Evolutionary conservation across 2,329 filamentous ascomycete genomes (phyloP).

Genomic region (Aspergillus neoniger): DNA sequence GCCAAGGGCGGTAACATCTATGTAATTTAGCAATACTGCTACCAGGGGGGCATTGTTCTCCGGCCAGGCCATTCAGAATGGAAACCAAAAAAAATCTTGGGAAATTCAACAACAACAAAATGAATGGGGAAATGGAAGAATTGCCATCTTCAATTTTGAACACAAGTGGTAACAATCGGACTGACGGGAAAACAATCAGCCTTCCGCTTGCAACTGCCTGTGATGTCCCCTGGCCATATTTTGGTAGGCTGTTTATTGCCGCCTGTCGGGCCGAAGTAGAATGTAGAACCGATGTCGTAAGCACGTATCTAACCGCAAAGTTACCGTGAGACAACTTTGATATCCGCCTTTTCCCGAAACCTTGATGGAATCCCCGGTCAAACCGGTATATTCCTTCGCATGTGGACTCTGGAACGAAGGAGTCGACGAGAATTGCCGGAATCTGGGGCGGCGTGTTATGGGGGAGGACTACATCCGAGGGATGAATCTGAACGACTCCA

Average conservation of each 20-base stretch:
- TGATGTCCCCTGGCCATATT: background rate
- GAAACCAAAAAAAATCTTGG: conserved; percentile 17
- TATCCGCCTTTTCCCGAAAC: conserved; percentile 39
- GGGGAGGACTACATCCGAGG: background rate
- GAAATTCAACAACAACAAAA: conserved; percentile 12
- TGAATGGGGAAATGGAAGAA: conserved; percentile 7
- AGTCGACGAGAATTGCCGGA: conserved; percentile 28
- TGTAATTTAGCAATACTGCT: conserved; percentile 34
- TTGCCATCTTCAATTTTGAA: background rate
- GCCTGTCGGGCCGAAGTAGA: conserved; percentile 30
- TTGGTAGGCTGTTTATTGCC: conserved; percentile 15
- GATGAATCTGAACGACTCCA: background rate
- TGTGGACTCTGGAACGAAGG: conserved; percentile 5
- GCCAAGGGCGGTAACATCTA: conserved; percentile 28
- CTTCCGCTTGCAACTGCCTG: conserved; percentile 10
- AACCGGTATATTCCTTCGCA: conserved; percentile 18
- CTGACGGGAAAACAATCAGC: conserved; percentile 24
- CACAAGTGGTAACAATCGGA: background rate
- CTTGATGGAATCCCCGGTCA: conserved; percentile 12
- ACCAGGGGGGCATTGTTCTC: conserved; percentile 17
- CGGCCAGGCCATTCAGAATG: conserved; percentile 17
- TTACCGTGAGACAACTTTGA: conserved; percentile 23
- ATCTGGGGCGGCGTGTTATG: background rate
- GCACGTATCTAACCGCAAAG: conserved; percentile 9
- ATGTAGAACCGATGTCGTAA: conserved; percentile 12